Conservation (phyloP, 2,329 filamentous ascomycete species). For the Rutstroemia sp. region DNA sequence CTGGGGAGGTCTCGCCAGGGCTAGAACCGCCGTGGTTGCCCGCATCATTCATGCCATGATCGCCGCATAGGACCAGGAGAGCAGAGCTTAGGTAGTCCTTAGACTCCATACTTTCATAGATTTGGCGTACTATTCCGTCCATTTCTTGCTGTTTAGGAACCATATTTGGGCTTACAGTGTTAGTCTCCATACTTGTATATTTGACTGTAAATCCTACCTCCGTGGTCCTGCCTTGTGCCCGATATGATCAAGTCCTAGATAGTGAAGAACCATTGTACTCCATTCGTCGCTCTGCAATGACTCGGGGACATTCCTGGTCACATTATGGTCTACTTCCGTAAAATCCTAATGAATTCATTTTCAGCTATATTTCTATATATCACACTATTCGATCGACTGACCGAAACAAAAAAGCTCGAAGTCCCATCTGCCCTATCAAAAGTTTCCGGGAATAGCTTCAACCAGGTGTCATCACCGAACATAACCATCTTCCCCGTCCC, state of each 20-base stretch:
- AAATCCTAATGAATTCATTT: constrained; percentile 61
- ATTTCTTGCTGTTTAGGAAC: constrained; percentile 88
- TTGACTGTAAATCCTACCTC: constrained; percentile 43
- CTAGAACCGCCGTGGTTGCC: constrained; percentile 95
- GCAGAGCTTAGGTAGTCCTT: constrained; percentile 67
- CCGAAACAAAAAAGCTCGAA: constrained; percentile 95
- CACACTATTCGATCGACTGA: constrained; percentile 41
- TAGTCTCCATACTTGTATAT: constrained; percentile 8
- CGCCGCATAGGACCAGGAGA: constrained; percentile 78
- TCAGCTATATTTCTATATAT: constrained; percentile 23
- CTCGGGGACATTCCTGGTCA: constrained; percentile 76
- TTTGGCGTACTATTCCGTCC: constrained; percentile 70
- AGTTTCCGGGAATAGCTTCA: constrained; percentile 87
- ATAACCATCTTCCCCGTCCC: constrained; percentile 71
- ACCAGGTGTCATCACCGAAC: constrained; percentile 97
- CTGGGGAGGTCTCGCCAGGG: constrained; percentile 87
- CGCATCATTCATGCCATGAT: constrained; percentile 99
- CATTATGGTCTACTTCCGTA: constrained; percentile 94
- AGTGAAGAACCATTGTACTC: constrained; percentile 91
- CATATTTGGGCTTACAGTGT: constrained; percentile 68
- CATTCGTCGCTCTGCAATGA: constrained; percentile 77
- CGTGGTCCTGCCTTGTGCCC: constrained; percentile 90
- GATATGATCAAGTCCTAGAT: constrained; percentile 92
- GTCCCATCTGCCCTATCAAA: constrained; percentile 89
- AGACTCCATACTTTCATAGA: constrained; percentile 69